A percentile compares a stretch with the other conserved stretches of the same genome.
phyloP scores from a whole-genome alignment of 805 yeast genomes.

The Sugiyamaella floridensis region DNA sequence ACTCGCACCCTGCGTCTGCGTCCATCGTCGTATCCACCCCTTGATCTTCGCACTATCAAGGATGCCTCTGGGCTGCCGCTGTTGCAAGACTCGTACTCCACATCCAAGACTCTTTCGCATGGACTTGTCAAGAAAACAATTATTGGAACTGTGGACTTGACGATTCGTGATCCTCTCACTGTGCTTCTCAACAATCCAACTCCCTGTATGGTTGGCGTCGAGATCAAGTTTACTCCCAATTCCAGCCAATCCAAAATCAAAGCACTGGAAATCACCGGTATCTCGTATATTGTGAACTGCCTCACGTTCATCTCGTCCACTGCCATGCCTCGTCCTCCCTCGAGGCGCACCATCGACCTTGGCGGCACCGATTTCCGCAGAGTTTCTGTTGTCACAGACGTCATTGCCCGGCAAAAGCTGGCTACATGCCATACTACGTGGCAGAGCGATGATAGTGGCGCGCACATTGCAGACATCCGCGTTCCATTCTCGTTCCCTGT shows the following conservation, averaged over 20 bases:
- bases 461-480: background rate
- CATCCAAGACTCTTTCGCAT: background rate
- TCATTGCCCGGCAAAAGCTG: conserved; percentile 7
- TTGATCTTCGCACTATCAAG: background rate
- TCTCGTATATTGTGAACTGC: conserved; percentile 4
- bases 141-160: conserved; percentile 2
- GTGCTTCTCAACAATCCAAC: conserved; percentile 2
- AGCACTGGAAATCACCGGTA: conserved; percentile 8
- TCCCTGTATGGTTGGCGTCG: conserved; percentile 1
- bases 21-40: conserved; percentile 1
- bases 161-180: background rate
- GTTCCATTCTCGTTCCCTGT: conserved; percentile 10
- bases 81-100: background rate
- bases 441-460: background rate
- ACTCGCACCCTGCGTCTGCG: conserved; percentile 3
- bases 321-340: conserved; percentile 1
- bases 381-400: conserved; percentile 1
- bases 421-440: conserved; percentile 6
- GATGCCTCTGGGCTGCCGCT: conserved; percentile 1
- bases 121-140: conserved; percentile 1
- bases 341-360: background rate
- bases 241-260: background rate
- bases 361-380: background rate
- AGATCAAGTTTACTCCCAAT: conserved; percentile 3
- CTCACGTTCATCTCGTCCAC: conserved; percentile 9